phyloP scores from a whole-genome alignment of 2,329 filamentous ascomycete genomes.

The Bisporella sp. region DNA sequence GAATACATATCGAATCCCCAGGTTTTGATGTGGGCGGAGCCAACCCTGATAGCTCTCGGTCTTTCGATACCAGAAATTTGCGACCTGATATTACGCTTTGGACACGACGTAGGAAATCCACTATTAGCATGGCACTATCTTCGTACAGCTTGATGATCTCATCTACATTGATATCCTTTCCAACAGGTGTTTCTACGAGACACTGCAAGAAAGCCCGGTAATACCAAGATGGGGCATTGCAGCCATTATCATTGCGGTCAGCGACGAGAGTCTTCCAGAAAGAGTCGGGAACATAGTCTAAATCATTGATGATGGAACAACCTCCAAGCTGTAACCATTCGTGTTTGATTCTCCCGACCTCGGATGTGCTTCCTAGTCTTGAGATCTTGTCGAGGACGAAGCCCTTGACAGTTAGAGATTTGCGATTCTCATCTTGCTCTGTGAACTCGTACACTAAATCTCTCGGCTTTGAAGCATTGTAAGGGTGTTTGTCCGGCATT shows the following conservation, averaged over 20 bases:
- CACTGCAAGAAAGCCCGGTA: slow-evolving; percentile 5
- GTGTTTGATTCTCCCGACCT: neutral
- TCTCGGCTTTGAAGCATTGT: neutral
- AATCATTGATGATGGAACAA: neutral
- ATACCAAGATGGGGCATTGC: slow-evolving; percentile 6
- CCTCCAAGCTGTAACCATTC: neutral
- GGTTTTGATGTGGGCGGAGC: slow-evolving; percentile 2
- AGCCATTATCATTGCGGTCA: slow-evolving; percentile 7
- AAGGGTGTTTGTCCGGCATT: neutral
- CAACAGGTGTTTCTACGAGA: slow-evolving; percentile 1
- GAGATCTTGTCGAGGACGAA: neutral
- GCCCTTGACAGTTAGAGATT: neutral
- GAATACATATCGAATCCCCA: slow-evolving; percentile 8
- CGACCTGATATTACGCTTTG: slow-evolving; percentile 1
- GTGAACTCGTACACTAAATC: neutral
- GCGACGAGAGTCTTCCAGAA: slow-evolving; percentile 13
- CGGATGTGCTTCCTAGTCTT: neutral
- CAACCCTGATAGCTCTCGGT: neutral
- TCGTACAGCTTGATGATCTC: slow-evolving; percentile 2
- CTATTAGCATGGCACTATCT: neutral
- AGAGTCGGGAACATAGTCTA: too few species aligned
- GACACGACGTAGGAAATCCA: slow-evolving; percentile 8
- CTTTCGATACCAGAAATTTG: neutral
- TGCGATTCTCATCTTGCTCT: neutral
- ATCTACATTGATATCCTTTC: slow-evolving; percentile 7